Conservation (phyloP, 164 flowering plant genomes). For the Dillenia turbinata region DNA sequence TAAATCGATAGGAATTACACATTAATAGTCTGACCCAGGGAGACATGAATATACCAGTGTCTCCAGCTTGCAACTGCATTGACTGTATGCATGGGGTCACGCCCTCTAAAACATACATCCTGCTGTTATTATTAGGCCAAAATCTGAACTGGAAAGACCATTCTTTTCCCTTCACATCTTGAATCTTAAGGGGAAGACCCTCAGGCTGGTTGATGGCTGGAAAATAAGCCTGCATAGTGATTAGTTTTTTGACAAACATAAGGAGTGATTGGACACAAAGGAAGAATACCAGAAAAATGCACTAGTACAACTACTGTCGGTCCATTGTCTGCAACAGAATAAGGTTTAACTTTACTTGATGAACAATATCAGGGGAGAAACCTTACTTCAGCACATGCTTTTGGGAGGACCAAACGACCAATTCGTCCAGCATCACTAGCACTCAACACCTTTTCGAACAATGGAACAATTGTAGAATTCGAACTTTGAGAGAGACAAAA, state of each 20-base stretch:
- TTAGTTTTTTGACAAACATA: too few species aligned
- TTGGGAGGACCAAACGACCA: constrained; percentile 66
- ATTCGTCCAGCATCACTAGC: constrained; percentile 80
- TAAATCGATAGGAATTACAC: not conserved
- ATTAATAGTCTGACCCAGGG: not conserved
- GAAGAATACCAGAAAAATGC: too few species aligned
- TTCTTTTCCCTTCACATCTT: constrained; percentile 56
- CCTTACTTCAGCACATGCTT: constrained; percentile 72
- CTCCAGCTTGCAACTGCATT: constrained; percentile 67
- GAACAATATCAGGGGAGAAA: not conserved
- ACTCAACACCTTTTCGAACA: constrained; percentile 67
- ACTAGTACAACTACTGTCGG: too few species aligned
- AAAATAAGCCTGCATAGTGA: constrained; percentile 39
- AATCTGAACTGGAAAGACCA: constrained; percentile 64
- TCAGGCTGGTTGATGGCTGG: constrained; percentile 62
- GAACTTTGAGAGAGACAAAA: constrained; percentile 25
- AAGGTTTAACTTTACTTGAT: too few species aligned
- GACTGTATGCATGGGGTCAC: constrained; percentile 69
- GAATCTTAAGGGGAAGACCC: constrained; percentile 54
- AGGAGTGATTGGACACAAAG: too few species aligned
- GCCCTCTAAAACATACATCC: constrained; percentile 65
- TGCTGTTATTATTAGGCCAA: constrained; percentile 67
- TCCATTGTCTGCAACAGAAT: too few species aligned
- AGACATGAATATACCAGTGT: constrained; percentile 34
- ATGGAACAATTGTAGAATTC: constrained; percentile 51